Conservation (phyloP, 305 asterid species). For the Stenogyne calaminthoides region DNA sequence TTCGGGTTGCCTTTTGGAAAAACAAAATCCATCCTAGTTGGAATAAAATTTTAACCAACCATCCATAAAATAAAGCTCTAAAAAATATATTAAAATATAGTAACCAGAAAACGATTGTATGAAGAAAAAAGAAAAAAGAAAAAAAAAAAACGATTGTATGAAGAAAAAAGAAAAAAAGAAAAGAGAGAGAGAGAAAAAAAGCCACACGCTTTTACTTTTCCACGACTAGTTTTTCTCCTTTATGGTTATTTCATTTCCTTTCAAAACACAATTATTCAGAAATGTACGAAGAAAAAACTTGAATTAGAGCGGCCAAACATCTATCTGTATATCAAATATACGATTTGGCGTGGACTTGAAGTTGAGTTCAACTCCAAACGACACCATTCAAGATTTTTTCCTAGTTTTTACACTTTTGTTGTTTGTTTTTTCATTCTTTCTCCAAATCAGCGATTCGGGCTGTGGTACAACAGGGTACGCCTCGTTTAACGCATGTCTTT, state of each 20-base stretch:
- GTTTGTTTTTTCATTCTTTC: conserved; percentile 5
- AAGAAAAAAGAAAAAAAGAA: neutral
- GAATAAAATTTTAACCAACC: neutral
- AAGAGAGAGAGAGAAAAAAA: neutral
- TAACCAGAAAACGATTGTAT: neutral
- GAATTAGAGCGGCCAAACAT: no score
- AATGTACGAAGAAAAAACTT: no score
- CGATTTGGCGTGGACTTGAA: conserved; percentile 36
- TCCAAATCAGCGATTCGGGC: conserved; percentile 4
- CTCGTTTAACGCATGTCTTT: conserved; percentile 11
- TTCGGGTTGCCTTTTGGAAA: neutral
- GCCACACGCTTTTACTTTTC: conserved; percentile 29
- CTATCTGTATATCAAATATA: no score
- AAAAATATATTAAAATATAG: no score
- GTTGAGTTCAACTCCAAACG: conserved; percentile 33
- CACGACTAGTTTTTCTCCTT: conserved; percentile 12
- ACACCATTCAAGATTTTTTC: neutral
- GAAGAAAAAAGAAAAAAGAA: neutral
- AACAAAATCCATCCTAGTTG: neutral
- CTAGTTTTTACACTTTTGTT: neutral
- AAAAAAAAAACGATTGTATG: neutral
- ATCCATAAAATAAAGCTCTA: neutral
- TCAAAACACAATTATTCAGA: neutral
- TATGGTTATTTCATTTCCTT: neutral
- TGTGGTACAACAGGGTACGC: conserved; percentile 18